Evolutionary conservation across 306 rosid genomes (phyloP).

Genomic region (Prunus davidiana): DNA sequence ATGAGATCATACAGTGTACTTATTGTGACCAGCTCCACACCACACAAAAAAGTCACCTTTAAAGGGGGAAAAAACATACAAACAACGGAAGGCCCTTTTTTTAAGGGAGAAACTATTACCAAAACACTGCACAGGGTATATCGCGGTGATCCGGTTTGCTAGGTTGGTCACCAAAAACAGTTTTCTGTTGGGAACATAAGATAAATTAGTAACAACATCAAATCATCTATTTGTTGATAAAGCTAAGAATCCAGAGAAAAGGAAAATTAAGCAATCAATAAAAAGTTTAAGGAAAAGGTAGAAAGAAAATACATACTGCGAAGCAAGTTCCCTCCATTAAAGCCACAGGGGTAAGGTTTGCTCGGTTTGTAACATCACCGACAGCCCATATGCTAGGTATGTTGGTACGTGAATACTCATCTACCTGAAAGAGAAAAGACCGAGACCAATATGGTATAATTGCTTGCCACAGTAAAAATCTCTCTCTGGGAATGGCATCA

Average conservation of each 20-base stretch:
- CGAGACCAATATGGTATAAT: background rate
- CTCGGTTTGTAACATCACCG: conserved; percentile 90
- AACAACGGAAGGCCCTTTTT: background rate
- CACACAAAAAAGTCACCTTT: background rate
- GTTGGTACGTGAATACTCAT: conserved; percentile 72
- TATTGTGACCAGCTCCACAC: background rate
- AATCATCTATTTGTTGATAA: background rate
- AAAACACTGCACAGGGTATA: conserved; percentile 54
- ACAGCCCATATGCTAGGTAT: conserved; percentile 91
- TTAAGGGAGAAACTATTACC: conserved; percentile 26
- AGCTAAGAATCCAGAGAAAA: background rate
- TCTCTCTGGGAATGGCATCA: background rate
- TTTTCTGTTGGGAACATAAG: conserved; percentile 53
- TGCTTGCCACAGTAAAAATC: background rate
- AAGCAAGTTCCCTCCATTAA: conserved; percentile 82
- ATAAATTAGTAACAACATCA: conserved; percentile 7
- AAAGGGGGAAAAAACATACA: background rate
- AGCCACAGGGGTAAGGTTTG: conserved; percentile 95
- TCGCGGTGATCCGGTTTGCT: conserved; percentile 63
- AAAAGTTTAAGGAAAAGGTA: conserved; percentile 2
- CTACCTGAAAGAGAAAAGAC: conserved; percentile 50
- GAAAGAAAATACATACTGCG: conserved; percentile 56
- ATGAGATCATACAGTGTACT: background rate
- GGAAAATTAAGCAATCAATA: background rate
- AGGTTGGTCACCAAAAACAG: conserved; percentile 75